Conservation (phyloP, 2,329 filamentous ascomycete genomes). For the Neodidymelliopsis sp. region DNA sequence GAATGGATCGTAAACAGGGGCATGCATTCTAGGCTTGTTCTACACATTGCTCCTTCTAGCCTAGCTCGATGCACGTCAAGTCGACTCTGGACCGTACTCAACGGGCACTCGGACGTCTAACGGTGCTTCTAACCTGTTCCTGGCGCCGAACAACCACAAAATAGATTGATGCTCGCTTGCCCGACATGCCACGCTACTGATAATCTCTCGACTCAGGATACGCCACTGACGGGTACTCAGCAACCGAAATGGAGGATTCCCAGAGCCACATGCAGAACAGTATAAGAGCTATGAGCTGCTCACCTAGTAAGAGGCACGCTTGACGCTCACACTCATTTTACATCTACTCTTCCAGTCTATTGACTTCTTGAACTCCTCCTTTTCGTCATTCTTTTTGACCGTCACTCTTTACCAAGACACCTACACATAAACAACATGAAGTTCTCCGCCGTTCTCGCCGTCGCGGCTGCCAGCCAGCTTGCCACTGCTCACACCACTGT, state of each 20-base stretch:
- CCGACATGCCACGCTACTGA: slow-evolving; percentile 15
- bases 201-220: slow-evolving; percentile 24
- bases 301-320: slow-evolving; percentile 33
- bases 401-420: slow-evolving; percentile 23
- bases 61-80: slow-evolving; percentile 2
- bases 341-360: slow-evolving; percentile 30
- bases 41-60: slow-evolving; percentile 3
- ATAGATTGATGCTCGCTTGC: slow-evolving; percentile 27
- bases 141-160: slow-evolving; percentile 18
- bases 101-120: slow-evolving; percentile 26
- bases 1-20: slow-evolving; percentile 9
- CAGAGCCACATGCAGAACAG: slow-evolving; percentile 8
- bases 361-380: slow-evolving; percentile 22
- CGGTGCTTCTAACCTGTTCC: slow-evolving; percentile 22
- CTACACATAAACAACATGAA: slow-evolving; percentile 37
- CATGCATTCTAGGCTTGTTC: slow-evolving; percentile 16
- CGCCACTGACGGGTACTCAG: slow-evolving; percentile 20
- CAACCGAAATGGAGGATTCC: slow-evolving; percentile 29
- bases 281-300: slow-evolving; percentile 31
- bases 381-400: slow-evolving; percentile 18
- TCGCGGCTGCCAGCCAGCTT: slow-evolving; percentile 37
- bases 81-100: slow-evolving; percentile 8
- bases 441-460: slow-evolving; percentile 38
- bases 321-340: slow-evolving; percentile 39
- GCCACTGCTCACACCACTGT: slow-evolving; percentile 47